Base-by-base conservation (phyloP, 169 alveolate genomes). In the Eimeria zaria region DNA sequence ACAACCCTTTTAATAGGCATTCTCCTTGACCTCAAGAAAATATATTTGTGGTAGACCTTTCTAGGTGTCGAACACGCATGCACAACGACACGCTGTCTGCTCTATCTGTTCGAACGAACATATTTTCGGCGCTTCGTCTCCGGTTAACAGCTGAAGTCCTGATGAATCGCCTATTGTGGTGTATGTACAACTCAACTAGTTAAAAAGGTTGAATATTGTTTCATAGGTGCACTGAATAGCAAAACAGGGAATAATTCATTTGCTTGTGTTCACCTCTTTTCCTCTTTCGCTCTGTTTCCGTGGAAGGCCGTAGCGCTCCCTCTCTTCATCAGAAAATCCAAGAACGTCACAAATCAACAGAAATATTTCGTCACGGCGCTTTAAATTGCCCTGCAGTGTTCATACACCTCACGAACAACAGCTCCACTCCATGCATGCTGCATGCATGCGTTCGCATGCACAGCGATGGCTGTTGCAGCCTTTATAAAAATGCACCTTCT, bases 291-390 rank as follows among this genome's bases (percentile, higher is more conserved):
- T 36, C 53, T 44, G 88, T 44, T 44, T 78, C 22, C 60, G 58
- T 41, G 88, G 95, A 39, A 89, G 78, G 33, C 95, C 95, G 8
- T 69, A 46, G 22, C 74, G 73, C 88, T 67, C 95, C 51, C 95
- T 67, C 55, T 89, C 95, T 30, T 89, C 88, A 39, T 89, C 95
- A 3, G 88, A 69, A 55, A 89, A 73, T 51, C 80, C 87, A 24
- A 89, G 44, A n/a, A 89, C 95, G 88, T 89, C 95, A 48, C 85
- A 89, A 46, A 89, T 89, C 88, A 89, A 51, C 62, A 89, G 24
- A 55, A 89, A 89, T 1, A 89, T 76, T 53, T 89, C 95, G 41
- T 89, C 95, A 27, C 95, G 95, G 11, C 95, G 85, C 55, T 58
- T 74, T 12, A 67, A 51, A n/a, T 89, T 76, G 73, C 95, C 95